Base-by-base conservation (phyloP, 2,329 filamentous ascomycete genomes). In the Emergomyces africanus region DNA sequence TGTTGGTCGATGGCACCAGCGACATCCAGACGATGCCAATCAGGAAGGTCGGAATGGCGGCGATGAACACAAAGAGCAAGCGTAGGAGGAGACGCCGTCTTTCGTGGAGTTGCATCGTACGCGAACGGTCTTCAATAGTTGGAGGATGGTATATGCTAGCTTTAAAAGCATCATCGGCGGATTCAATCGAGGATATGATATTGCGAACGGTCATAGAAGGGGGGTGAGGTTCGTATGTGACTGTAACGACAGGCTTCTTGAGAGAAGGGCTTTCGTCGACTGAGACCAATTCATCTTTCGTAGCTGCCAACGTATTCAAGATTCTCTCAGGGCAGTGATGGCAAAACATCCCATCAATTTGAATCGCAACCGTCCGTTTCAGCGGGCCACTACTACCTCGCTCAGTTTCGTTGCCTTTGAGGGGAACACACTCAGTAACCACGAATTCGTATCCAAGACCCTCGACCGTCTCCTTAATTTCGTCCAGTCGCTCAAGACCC, bases 1-100 rank as follows among this genome's bases (percentile, higher is more conserved):
- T 64, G 64, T 90, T 81, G 1, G 78, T 72, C 2, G 78, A 71
- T 0, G 85, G 77, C 0, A 96, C 80, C 0, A 96, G 78, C 61
- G 82, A 89, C 91, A 96, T 96, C 74, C 89, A 95, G 1, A 95
- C 84, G 57, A 96, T 89, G 2, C 92, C 91, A 44, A 96, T 84
- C 56, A 95, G 70, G 65, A 96, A 91, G 0, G 89, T 89, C 1
- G 92, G 91, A 50, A 96, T 85, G 23, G 87, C 85, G 5, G 87
- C 76, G 30, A 86, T 66, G 33, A 87, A 71, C 0, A 89, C 86
- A 59, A 95, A 78, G 1, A 87, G 68, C 18, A 90, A 79, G n/a
- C 91, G 85, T 61, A 81, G 76, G 0, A 91, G 72, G 15, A 95
- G 81, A 37, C 85, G 80, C 28, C 77, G 80, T 66, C 86, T 83